These are phyloP conservation scores for Fusarium mexicanum DNA, from an alignment of 2,329 filamentous ascomycete species.

Conservation along the genomic window DNA sequence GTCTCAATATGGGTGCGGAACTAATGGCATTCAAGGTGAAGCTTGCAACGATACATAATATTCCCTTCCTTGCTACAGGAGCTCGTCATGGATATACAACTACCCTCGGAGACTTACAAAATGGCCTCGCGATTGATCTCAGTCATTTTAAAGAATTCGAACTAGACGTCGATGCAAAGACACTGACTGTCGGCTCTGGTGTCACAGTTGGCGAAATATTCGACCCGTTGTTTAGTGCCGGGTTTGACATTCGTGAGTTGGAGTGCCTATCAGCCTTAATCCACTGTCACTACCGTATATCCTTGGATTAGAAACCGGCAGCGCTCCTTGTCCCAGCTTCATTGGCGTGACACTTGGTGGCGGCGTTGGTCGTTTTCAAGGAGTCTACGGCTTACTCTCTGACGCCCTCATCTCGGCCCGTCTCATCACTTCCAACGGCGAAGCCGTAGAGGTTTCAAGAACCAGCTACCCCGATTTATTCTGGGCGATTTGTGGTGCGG, in stretches of 20 bases:
- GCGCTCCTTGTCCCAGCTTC: background rate
- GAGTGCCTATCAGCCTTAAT: rapidly evolving
- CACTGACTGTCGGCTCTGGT: background rate
- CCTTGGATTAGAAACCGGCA: background rate
- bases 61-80: background rate
- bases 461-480: background rate
- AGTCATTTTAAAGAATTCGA: rapidly evolving
- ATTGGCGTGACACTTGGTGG: background rate
- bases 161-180: background rate
- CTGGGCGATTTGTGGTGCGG: background rate
- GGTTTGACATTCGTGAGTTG: background rate
- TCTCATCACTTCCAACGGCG: background rate
- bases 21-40: too few relatives aligned
- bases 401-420: background rate
- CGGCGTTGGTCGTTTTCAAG: background rate
- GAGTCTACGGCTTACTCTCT: background rate
- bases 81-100: background rate
- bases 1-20: too few relatives aligned
- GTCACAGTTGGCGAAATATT: background rate
- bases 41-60: background rate
- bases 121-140: background rate
- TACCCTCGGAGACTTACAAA: rapidly evolving
- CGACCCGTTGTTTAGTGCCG: rapidly evolving
- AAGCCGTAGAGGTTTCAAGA: background rate
- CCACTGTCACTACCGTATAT: background rate